phyloP scores from a whole-genome alignment of 179 eudicot genomes.

The Sideroxylon spinosum region DNA sequence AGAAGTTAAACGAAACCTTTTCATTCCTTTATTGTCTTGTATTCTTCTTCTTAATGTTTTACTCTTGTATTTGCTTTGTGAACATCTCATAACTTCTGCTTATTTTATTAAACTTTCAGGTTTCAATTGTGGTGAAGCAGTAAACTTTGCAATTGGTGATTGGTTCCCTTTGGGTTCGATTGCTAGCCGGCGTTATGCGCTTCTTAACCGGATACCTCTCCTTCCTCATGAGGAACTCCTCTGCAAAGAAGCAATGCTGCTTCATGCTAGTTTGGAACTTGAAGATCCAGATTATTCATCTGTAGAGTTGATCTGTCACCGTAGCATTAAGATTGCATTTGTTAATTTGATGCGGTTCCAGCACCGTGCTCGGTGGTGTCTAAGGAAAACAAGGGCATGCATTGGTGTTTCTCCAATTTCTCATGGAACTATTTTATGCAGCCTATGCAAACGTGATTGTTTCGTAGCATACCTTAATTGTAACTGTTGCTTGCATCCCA shows the following conservation, averaged over 20 bases:
- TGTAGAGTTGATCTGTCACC: conserved; percentile 41
- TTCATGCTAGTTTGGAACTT: conserved; percentile 32
- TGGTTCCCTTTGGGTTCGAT: conserved; percentile 89
- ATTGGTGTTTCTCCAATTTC: conserved; percentile 44
- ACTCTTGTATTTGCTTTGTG: no score
- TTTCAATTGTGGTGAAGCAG: conserved; percentile 99
- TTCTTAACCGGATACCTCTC: conserved; percentile 81
- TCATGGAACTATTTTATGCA: conserved; percentile 77
- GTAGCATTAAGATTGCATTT: conserved; percentile 60
- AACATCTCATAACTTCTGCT: not conserved
- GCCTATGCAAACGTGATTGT: conserved; percentile 94
- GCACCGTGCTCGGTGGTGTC: conserved; percentile 86
- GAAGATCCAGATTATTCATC: conserved; percentile 35
- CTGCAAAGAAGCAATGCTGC: conserved; percentile 92
- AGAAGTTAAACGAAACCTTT: not conserved
- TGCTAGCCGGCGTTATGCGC: conserved; percentile 90
- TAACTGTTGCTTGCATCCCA: conserved; percentile 66
- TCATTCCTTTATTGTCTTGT: not conserved
- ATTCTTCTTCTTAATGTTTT: not conserved
- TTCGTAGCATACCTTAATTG: conserved; percentile 76
- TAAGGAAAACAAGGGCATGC: conserved; percentile 43
- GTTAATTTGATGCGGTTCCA: conserved; percentile 77
- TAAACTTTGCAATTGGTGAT: conserved; percentile 93
- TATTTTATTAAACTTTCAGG: conserved; percentile 31
- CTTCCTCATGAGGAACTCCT: conserved; percentile 95